Evolutionary conservation across 1,284 basidiomycete species (phyloP), one percentile per base, ranked within the genome.

Genomic region (Sparassis latifolia): DNA sequence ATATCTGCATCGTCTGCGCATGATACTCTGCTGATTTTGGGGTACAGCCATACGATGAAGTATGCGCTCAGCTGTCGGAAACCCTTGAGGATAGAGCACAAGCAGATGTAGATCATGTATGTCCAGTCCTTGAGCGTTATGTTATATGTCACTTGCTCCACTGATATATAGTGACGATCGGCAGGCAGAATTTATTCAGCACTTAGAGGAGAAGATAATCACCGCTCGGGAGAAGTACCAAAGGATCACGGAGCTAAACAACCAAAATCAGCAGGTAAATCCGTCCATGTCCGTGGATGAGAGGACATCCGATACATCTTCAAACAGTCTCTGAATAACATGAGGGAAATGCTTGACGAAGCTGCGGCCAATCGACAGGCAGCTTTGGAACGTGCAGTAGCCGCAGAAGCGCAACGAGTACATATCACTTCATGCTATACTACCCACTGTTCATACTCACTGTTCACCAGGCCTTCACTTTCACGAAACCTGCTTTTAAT

Each of bases 161-260:
- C 20, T 20, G 20, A 20, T 20, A 20, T 20, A 45, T 45, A 32
- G 27, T 33, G 10, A 9, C 44, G 27, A 29, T 10, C 31, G 29
- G 2, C 31, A 5, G 10, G 29, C 10, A 10, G 9, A 10, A 30
- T 27, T n/a, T 45, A 30, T 30, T 28, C 10, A 12, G 10, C 32
- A 31, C 4, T 30, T 55, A 2, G 33, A 47, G 29, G 33, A 29
- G 10, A 50, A 50, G 33, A 10, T 52, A 9, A 42, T n/a, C 12
- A 2, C 33, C 20, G 27, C n/a, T n/a, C 50, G 50, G 2, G 44
- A 32, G n/a, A 52, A 55, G 29, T 52, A 48, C 41, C 42, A 51
- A 10, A 42, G 39, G 12, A 27, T 28, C 20, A 55, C 53, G 44
- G 40, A 32, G 4, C 27, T 31, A 4, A 45, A 33, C 27, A 29